These are phyloP conservation scores for Starmerella stigmatis DNA, from an alignment of 805 yeast species.

Conservation along the genomic window DNA sequence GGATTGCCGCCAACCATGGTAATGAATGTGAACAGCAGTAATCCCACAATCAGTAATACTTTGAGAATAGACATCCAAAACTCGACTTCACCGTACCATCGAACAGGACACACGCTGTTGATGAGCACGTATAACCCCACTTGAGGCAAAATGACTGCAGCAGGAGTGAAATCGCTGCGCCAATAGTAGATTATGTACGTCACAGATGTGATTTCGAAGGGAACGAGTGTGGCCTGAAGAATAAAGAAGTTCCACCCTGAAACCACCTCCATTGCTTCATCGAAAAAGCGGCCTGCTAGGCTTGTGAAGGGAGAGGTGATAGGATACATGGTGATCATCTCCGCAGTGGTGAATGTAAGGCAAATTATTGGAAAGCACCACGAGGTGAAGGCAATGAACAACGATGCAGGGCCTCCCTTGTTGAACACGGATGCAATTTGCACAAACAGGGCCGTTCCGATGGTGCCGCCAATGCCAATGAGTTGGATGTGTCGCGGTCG, in stretches of 20 bases:
- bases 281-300: constrained; percentile 64
- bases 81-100: constrained; percentile 70
- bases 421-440: constrained; percentile 38
- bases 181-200: constrained; percentile 71
- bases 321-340: constrained; percentile 68
- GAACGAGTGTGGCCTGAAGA: constrained; percentile 64
- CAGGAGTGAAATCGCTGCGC: constrained; percentile 68
- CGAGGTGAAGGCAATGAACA: constrained; percentile 51
- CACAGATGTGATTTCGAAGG: constrained; percentile 74
- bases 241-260: constrained; percentile 76
- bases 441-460: constrained; percentile 25
- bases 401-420: constrained; percentile 59
- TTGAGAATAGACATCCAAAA: constrained; percentile 70
- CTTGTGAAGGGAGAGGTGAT: constrained; percentile 67
- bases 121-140: constrained; percentile 51
- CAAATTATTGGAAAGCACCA: constrained; percentile 64
- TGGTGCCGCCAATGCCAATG: constrained; percentile 26
- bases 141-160: constrained; percentile 56
- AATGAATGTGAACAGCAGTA: constrained; percentile 62
- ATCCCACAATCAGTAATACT: constrained; percentile 61
- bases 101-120: constrained; percentile 57
- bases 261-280: constrained; percentile 61
- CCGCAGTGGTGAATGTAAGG: constrained; percentile 64
- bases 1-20: constrained; percentile 89
- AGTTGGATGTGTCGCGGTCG: constrained; percentile 47